These are phyloP conservation scores for Botrytis elliptica DNA, from an alignment of 2,329 filamentous ascomycete species.

Conservation along the genomic window DNA sequence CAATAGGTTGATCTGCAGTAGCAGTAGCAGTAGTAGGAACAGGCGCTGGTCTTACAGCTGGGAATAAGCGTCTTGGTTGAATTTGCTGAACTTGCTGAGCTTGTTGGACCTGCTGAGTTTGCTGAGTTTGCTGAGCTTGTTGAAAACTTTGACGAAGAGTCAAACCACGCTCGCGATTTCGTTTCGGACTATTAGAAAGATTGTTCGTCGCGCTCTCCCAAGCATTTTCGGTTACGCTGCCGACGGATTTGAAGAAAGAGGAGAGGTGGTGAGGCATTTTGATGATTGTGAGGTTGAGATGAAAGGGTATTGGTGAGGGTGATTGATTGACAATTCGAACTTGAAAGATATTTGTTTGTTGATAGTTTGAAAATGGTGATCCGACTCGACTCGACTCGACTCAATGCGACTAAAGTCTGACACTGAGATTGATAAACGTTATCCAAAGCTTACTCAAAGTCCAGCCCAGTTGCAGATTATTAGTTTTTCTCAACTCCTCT, in stretches of 20 bases:
- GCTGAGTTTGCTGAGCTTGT: neutral
- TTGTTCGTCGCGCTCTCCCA: neutral
- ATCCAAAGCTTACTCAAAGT: too few relatives aligned
- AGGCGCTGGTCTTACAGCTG: neutral
- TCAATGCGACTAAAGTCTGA: too few relatives aligned
- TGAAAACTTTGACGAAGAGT: neutral
- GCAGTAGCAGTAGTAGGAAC: neutral
- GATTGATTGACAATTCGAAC: neutral
- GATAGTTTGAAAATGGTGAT: too few relatives aligned
- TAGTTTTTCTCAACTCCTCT: too few relatives aligned
- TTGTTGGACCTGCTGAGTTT: neutral
- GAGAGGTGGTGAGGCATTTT: neutral
- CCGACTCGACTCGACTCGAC: neutral
- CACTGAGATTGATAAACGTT: too few relatives aligned
- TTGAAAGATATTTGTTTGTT: neutral
- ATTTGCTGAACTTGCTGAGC: too few relatives aligned
- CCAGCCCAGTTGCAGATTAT: too few relatives aligned
- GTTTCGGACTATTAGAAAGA: neutral
- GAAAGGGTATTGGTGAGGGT: neutral
- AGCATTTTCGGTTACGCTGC: neutral
- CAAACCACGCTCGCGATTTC: neutral
- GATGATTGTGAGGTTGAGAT: too few relatives aligned
- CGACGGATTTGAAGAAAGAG: neutral
- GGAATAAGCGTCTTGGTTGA: neutral
- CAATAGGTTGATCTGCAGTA: neutral